A percentile compares a stretch with the other conserved stretches of the same genome.
phyloP scores from a whole-genome alignment of 148 eudicot genomes.

The Chenopodium album region DNA sequence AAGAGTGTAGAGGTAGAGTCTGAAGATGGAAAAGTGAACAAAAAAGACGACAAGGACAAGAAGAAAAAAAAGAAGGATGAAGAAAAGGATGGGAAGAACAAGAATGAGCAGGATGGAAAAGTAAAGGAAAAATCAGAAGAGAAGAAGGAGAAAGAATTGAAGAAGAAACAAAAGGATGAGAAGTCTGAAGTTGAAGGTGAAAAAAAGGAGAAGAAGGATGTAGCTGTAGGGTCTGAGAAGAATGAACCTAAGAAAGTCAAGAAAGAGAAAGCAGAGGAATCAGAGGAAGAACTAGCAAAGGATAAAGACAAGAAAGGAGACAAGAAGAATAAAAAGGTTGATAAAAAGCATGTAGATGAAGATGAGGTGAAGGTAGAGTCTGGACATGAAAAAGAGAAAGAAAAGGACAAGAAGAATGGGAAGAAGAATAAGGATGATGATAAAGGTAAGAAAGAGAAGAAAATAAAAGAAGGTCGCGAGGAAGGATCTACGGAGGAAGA shows the following conservation, averaged over 20 bases:
- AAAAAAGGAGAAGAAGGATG: slow-evolving; percentile 16
- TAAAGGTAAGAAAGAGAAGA: slow-evolving; percentile 26
- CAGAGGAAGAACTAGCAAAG: slow-evolving; percentile 14
- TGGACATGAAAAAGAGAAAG: slow-evolving; percentile 14
- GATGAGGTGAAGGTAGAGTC: slow-evolving; percentile 18
- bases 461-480: background rate
- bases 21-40: slow-evolving; percentile 22
- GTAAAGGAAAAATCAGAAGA: slow-evolving; percentile 16
- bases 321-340: slow-evolving; percentile 14
- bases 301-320: slow-evolving; percentile 14
- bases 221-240: background rate
- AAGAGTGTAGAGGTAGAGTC: slow-evolving; percentile 20
- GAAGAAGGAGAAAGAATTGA: slow-evolving; percentile 22
- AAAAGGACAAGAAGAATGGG: slow-evolving; percentile 22
- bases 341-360: slow-evolving; percentile 4
- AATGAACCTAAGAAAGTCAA: slow-evolving; percentile 11
- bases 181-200: slow-evolving; percentile 3
- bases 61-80: slow-evolving; percentile 12
- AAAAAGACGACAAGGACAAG: slow-evolving; percentile 16
- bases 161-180: slow-evolving; percentile 23
- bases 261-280: slow-evolving; percentile 17
- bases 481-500: slow-evolving; percentile 17
- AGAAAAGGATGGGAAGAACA: slow-evolving; percentile 15
- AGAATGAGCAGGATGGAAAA: slow-evolving; percentile 23
- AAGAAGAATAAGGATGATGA: slow-evolving; percentile 7